Conservation (phyloP, 164 flowering plant species). For the Tinospora cordifolia region DNA sequence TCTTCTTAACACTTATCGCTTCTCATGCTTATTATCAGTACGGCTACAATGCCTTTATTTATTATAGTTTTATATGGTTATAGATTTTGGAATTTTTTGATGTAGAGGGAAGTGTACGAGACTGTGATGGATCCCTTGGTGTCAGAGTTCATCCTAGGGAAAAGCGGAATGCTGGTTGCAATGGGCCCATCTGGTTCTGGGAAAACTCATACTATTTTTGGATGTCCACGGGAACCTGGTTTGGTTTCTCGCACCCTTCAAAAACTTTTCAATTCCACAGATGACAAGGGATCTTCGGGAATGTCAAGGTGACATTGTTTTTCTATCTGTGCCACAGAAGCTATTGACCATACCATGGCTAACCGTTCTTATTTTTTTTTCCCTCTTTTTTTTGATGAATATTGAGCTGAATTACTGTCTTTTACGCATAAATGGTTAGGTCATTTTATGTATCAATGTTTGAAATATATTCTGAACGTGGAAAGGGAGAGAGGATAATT, state of each 20-base stretch:
- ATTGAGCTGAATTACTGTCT: not conserved
- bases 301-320: slow-evolving; percentile 26
- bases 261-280: slow-evolving; percentile 30
- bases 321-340: not conserved
- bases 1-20: too few relatives aligned
- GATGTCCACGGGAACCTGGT: slow-evolving; percentile 64
- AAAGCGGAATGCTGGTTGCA: slow-evolving; percentile 72
- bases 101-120: slow-evolving; percentile 55
- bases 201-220: slow-evolving; percentile 87
- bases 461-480: slow-evolving; percentile 68
- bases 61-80: not conserved
- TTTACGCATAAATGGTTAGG: slow-evolving; percentile 30
- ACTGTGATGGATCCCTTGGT: slow-evolving; percentile 64
- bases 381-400: too few relatives aligned
- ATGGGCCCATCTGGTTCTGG: slow-evolving; percentile 93
- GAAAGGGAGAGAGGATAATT: slow-evolving; percentile 59
- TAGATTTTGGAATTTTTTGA: not conserved
- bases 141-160: slow-evolving; percentile 67
- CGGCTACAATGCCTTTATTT: not conserved
- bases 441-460: slow-evolving; percentile 59
- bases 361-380: too few relatives aligned
- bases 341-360: not conserved
- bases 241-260: slow-evolving; percentile 61
- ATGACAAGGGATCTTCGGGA: slow-evolving; percentile 13
- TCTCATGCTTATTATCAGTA: too few relatives aligned